Evolutionary conservation across 192 early-diverging fungal species (phyloP), one percentile per base, ranked within the genome.

Genomic region (Podochytrium sp.): DNA sequence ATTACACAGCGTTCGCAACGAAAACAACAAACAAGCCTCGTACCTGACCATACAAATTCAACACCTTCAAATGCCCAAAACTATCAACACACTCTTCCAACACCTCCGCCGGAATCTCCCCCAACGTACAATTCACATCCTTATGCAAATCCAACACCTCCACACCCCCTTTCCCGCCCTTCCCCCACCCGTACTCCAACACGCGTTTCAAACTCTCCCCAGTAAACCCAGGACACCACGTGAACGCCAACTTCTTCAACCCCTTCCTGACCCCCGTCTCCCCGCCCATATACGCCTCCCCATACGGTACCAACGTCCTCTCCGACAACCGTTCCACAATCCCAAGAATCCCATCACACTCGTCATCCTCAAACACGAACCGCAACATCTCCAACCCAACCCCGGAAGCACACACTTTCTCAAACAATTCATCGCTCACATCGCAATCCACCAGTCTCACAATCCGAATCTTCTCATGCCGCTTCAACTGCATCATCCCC

Each of bases 361-460:
- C 74, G 49, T 83, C 79, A 69, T 84, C 80, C 74, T 86, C 85
- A 71, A 84, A 86, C 16, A 84, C 85, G 25, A 84, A 30, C 30
- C 82, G 78, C 1, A 86, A 52, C 74, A 84, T 78, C 16, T 80
- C 71, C 2, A 86, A 38, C 20, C 65, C 61, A 10, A 71, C 57
- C 5, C 78, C 78, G 12, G 77, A 42, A 30, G 43, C 2, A 1
- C 77, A 67, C 30, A 81, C 70, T 30, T 75, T 73, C 27, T 71
- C 50, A 65, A 78, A 70, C 62, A 84, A 42, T 29, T 37, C 57
- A 67, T 86, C 82, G 23, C 43, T 72, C 6, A 86, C 81, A 32
- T 86, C 80, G 70, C 85, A 86, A 71, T 86, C 85, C 2, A 86
- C 85, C 18, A 86, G 66, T 33, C 85, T 76, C 4, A 86, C 57